Evolutionary conservation across 257 asterid species (phyloP), one percentile per base, ranked within the genome.

Genomic region (Nemophila menziesii): DNA sequence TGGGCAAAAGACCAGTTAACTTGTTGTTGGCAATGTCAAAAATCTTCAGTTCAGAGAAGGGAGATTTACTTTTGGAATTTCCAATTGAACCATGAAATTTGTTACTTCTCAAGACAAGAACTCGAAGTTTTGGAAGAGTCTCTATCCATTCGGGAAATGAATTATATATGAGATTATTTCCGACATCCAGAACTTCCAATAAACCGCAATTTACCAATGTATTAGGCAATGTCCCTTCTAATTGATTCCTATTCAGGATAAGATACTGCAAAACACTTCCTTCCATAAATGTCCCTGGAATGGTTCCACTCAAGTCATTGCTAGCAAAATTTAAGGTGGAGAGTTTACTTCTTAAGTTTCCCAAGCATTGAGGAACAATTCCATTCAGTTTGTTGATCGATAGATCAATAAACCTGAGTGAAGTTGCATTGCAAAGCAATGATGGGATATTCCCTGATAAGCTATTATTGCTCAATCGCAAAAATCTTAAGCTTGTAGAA

Each of bases 291-390:
- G 22, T 33, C 21, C 53, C 2, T 10, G 94, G 92, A 51, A 79
- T 68, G 15, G 20, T 52, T 34, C 96, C 94, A 33, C 80, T 57
- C 22, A 87, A 59, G 2, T 43, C 1, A 56, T 87, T 86, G 47
- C 44, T 55, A 62, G 83, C 62, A 66, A 79, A 55, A 53, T 7
- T 51, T 63, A 62, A 87, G 63, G 60, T 66, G 47, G 33, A 45
- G 55, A 87, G 60, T 58, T 55, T 13, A 29, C 36, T 21, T 11
- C 33, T 43, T 40, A 69, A 69, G 14, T 54, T 39, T 33, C 49
- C 73, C 0, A 70, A 2, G 36, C 36, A 29, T 46, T 26, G 68
- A 2, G 95, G 86, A n/a, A 80, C 66, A 19, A 44, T 55, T 49
- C 93, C 86, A 38, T 33, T 51, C 44, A 87, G 44, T 18, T 53